Conservation (phyloP, 208 protist genomes). For the Leishmania mexicana region DNA sequence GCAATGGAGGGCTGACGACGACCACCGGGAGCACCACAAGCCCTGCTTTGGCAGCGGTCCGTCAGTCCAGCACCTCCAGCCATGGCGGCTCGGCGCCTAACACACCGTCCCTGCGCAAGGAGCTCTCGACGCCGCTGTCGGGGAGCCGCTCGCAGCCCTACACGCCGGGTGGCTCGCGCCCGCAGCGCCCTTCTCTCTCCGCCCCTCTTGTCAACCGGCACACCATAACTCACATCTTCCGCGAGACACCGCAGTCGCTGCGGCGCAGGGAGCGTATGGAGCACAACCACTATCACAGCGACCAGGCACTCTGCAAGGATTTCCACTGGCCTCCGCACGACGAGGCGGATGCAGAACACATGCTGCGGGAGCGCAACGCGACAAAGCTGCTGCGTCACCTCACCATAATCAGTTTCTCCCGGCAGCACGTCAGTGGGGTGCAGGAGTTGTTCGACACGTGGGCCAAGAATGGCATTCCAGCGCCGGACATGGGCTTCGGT, state of each 20-base stretch:
- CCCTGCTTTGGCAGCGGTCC: constrained; percentile 3
- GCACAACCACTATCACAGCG: constrained; percentile 31
- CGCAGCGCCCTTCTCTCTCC: constrained; percentile 40
- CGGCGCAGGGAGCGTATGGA: constrained; percentile 32
- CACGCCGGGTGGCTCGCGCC: constrained; percentile 22
- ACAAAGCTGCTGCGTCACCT: constrained; percentile 70
- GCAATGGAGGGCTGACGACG: constrained; percentile 28
- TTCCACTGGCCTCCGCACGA: constrained; percentile 52
- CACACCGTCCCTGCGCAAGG: constrained; percentile 30
- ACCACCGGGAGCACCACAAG: constrained; percentile 21
- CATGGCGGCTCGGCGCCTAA: constrained; percentile 31
- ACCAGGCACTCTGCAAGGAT: constrained; percentile 26
- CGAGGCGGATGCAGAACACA: constrained; percentile 36
- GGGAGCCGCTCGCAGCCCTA: constrained; percentile 27
- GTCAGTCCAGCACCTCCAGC: constrained; percentile 19
- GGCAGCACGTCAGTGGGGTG: constrained; percentile 50
- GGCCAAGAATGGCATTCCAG: constrained; percentile 60
- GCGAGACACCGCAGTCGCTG: constrained; percentile 56
- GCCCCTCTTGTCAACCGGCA: constrained; percentile 46
- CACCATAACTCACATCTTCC: constrained; percentile 47
- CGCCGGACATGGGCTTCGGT: constrained; percentile 69
- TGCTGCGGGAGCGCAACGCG: constrained; percentile 43
- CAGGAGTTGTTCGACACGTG: constrained; percentile 66
- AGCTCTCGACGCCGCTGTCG: constrained; percentile 22
- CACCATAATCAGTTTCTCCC: constrained; percentile 59